Evolutionary conservation across 1,284 basidiomycete species (phyloP).

Genomic region (Cutaneotrichosporon sp.): DNA sequence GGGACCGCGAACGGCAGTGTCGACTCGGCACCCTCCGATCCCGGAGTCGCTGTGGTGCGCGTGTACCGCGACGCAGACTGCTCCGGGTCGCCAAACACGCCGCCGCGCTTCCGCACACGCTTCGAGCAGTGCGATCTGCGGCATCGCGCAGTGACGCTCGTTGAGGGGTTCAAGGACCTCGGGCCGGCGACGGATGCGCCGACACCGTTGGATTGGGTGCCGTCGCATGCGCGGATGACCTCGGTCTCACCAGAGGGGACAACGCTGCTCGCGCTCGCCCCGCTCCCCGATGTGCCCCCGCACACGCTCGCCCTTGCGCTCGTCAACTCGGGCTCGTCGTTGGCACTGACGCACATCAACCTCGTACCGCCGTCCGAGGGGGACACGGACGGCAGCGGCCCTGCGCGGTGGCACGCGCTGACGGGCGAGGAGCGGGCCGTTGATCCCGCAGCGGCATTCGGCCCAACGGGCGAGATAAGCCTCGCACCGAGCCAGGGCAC

Average conservation of each 20-base stretch:
- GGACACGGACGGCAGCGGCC: conserved; percentile 10
- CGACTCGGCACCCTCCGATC: conserved; percentile 2
- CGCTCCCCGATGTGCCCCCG: conserved; percentile 31
- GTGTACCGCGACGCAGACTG: conserved; percentile 23
- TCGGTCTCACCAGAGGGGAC: conserved; percentile 24
- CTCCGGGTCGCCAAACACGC: conserved; percentile 1
- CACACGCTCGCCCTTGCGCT: conserved; percentile 33
- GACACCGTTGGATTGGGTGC: conserved; percentile 20
- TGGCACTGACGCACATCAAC: conserved; percentile 32
- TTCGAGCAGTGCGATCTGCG: conserved; percentile 24
- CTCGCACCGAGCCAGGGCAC: conserved; percentile 31
- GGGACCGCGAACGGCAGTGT: conserved; percentile 7
- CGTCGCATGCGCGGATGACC: conserved; percentile 17
- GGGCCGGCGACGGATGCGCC: conserved; percentile 12
- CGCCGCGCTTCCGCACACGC: conserved; percentile 17
- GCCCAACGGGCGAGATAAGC: conserved; percentile 7
- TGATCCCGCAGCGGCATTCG: conserved; percentile 9
- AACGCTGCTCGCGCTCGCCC: conserved; percentile 29
- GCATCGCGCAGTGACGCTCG: conserved; percentile 15
- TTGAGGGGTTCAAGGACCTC: conserved; percentile 25
- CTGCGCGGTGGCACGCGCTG: conserved; percentile 17
- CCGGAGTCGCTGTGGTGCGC: conserved; percentile 12
- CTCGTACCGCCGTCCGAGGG: conserved; percentile 12
- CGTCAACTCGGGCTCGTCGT: conserved; percentile 22
- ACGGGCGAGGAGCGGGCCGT: conserved; percentile 19